Conservation (phyloP, 2,329 filamentous ascomycete species). For the Cladosporium colombiae region DNA sequence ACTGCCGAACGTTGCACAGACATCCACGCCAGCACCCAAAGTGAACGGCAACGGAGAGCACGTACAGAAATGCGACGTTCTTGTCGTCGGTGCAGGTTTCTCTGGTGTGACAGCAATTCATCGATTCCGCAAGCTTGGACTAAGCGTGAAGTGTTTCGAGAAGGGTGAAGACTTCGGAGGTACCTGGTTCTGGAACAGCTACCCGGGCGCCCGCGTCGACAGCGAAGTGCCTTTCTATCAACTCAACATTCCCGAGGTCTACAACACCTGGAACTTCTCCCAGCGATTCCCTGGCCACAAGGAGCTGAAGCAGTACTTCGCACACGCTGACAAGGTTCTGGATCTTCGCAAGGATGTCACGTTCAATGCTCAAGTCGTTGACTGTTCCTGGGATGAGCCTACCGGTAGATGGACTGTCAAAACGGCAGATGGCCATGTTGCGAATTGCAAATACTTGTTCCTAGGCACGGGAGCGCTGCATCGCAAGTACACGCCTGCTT, state of each 20-base stretch:
- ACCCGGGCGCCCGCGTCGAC: conserved; percentile 49
- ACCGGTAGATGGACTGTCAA: conserved; percentile 53
- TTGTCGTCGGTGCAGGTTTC: conserved; percentile 44
- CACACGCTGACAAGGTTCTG: conserved; percentile 59
- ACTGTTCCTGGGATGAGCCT: conserved; percentile 53
- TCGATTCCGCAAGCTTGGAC: conserved; percentile 34
- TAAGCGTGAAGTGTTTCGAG: conserved; percentile 40
- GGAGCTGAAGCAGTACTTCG: conserved; percentile 59
- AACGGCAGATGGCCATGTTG: conserved; percentile 45
- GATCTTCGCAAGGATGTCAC: conserved; percentile 58
- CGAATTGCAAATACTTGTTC: conserved; percentile 39
- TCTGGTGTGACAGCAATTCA: conserved; percentile 42
- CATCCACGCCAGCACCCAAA: not conserved
- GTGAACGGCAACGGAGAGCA: not conserved
- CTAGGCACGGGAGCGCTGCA: conserved; percentile 42
- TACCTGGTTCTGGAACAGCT: conserved; percentile 42
- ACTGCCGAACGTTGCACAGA: conserved; percentile 7
- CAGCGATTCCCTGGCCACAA: conserved; percentile 35
- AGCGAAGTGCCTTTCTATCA: conserved; percentile 51
- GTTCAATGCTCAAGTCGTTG: conserved; percentile 58
- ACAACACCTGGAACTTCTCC: conserved; percentile 56
- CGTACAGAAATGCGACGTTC: conserved; percentile 26
- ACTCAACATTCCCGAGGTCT: conserved; percentile 51
- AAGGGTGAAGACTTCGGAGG: conserved; percentile 40
- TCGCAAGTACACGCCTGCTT: conserved; percentile 41